Percentiles rank a stretch among this genome's conserved stretches.
phyloP scores from a whole-genome alignment of 176 grass and related monocot species.

The Areca catechu region DNA sequence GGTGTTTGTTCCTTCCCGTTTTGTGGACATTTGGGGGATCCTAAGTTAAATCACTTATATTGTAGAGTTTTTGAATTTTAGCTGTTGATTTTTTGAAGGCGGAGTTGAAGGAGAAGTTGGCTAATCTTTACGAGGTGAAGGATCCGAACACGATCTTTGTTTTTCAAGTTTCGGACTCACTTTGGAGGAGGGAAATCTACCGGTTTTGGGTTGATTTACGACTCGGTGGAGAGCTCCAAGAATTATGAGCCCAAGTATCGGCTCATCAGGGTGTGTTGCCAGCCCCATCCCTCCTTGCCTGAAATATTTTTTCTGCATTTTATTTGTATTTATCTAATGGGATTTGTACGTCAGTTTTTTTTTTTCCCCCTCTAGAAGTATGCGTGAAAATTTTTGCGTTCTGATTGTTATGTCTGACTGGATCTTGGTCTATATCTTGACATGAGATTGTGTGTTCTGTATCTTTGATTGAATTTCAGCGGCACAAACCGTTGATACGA shows the following conservation, averaged over 20 bases:
- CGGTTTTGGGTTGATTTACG: constrained; percentile 12
- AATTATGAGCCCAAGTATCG: constrained; percentile 21
- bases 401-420: not conserved
- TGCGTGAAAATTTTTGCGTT: not conserved
- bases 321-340: no score
- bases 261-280: constrained; percentile 5
- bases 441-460: not conserved
- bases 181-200: constrained; percentile 16
- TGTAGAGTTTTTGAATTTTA: not conserved
- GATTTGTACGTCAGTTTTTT: no score
- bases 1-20: not conserved
- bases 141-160: constrained; percentile 16
- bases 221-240: constrained; percentile 7
- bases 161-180: constrained; percentile 16
- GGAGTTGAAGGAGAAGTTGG: constrained; percentile 17
- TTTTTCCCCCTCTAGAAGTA: no score
- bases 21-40: no score
- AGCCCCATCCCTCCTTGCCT: not conserved
- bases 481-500: no score
- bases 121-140: constrained; percentile 9
- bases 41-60: not conserved
- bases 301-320: no score
- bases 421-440: not conserved
- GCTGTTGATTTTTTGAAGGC: constrained; percentile 1
- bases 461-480: no score